Evolutionary conservation across 2,329 filamentous ascomycete species (phyloP).

Genomic region (Cladophialophora yegresii): DNA sequence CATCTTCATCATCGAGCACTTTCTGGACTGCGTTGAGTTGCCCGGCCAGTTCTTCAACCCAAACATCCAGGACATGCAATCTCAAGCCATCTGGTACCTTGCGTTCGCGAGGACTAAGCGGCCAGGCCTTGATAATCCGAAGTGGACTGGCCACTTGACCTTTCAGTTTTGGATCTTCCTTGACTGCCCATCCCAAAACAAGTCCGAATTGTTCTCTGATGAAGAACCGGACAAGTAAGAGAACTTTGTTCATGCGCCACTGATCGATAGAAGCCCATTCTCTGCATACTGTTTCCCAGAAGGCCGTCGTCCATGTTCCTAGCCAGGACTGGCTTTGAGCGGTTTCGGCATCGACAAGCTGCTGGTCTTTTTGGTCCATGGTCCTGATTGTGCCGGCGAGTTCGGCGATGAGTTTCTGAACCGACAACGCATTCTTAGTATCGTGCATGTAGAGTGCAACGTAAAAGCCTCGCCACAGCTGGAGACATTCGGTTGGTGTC

Average conservation of each 20-base stretch:
- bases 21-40: conserved; percentile 20
- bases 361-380: conserved; percentile 24
- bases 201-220: conserved; percentile 32
- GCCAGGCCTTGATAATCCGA: conserved; percentile 34
- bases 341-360: not conserved
- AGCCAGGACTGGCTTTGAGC: conserved; percentile 22
- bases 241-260: conserved; percentile 86
- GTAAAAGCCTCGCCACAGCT: conserved; percentile 37
- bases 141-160: conserved; percentile 36
- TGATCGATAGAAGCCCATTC: conserved; percentile 74
- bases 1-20: not conserved
- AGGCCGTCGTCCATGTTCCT: conserved; percentile 48
- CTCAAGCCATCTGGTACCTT: conserved; percentile 79
- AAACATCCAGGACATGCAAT: conserved; percentile 86
- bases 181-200: conserved; percentile 18
- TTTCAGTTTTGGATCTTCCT: conserved; percentile 29
- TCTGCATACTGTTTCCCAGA: conserved; percentile 69
- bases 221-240: conserved; percentile 74
- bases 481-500: conserved; percentile 33
- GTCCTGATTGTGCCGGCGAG: conserved; percentile 29
- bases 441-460: conserved; percentile 38
- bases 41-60: conserved; percentile 73
- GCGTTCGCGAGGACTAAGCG: conserved; percentile 48
- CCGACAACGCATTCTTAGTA: conserved; percentile 32
- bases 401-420: conserved; percentile 33